Base-by-base conservation (phyloP, 2,329 filamentous ascomycete species). In the Botrytis medusae region DNA sequence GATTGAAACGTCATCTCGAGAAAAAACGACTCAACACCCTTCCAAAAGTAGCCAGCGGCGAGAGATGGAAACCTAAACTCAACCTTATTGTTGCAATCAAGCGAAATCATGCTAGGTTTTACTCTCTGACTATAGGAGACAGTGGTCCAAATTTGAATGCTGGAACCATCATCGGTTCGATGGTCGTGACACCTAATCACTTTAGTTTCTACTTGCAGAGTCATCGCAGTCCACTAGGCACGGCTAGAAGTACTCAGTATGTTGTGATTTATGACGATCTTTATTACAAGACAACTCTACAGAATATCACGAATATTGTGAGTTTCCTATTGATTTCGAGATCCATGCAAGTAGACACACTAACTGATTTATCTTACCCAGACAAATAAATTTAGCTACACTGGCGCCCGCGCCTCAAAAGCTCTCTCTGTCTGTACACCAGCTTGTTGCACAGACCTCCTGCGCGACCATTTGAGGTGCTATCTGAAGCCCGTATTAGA, bases 391-490 rank as follows among this genome's bases (percentile, higher is more conserved):
- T 84, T 97, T 77, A 95, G 93, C 82, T 95, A 95, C 80, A 84
- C 92, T 0, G 97, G 91, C 78, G 92, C 92, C 14, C 89, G 94
- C 2, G 93, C 94, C 0, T 95, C 93, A n/a, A 93, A 93, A 81
- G 91, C 93, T 0, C 93, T 97, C 60, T 93, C 91, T 77, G 89
- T 96, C 77, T 95, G 92, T 77, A 93, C 94, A 0, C 93, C 94
- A 0, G 94, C 93, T 0, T 96, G 97, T 84, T 97, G 97, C 79
- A 94, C 94, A 0, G 94, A 97, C 81, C 85, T 97, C 48, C 87
- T 95, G 5, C 95, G 93, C 79, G 92, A 93, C 76, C 87, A 94
- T 4, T 91, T 92, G 0, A 86, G 93, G 0, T 86, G 86, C 20
- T 95, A 96, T 80, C 85, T 95, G 12, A 87, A 61, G 12, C 75